Evolutionary conservation across 192 early-diverging fungal species (phyloP), one percentile per base, ranked within the genome.

Genomic region (Linnemannia hyalina): DNA sequence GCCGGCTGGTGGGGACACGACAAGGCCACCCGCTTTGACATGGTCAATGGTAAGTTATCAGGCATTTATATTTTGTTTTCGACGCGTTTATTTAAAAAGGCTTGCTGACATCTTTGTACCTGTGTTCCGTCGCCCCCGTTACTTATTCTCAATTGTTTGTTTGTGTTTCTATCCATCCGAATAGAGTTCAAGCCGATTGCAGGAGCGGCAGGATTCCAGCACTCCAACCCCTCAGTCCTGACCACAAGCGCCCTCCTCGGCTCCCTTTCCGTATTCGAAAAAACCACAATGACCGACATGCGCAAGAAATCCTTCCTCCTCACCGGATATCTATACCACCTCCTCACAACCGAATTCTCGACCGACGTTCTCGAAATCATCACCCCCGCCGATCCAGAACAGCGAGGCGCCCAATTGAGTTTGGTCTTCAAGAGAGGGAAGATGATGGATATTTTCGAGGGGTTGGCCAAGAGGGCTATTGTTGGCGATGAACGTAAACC

Each of bases 1-100:
- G 90, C 94, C 3, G 97, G 97, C 15, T 99, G 98, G 98, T 99
- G 97, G 97, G 95, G 96, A 38, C 95, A 96, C 80, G 93, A 97
- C 47, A 94, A 93, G 76, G 81, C 74, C 35, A 95, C 94, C 15
- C 95, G 96, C 68, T 99, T 99, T 88, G 89, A 95, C 49, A 98
- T 99, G 98, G 88, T 92, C 80, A 93, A 97, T 83, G 88, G 91
- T 90, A 88, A 74, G 4, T 38, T 23, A 65, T 4, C 35, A 1
- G 18, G 44, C 15, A 32, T 68, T 73, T 36, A 6, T 52, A 15
- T 26, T 10, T 63, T 2, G 4, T 15, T 57, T 23, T 35, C 38
- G 35, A 35, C 1, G 38, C 38, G 38, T 40, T 40, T 35, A 35
- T 35, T 35, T 35, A 35, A 35, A 35, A 35, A 35, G 35, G 35